Percentiles rank a stretch among this genome's conserved stretches.
Evolutionary conservation across 2,329 filamentous ascomycete species (phyloP).

Genomic region (Sarocladiaceae sp.): DNA sequence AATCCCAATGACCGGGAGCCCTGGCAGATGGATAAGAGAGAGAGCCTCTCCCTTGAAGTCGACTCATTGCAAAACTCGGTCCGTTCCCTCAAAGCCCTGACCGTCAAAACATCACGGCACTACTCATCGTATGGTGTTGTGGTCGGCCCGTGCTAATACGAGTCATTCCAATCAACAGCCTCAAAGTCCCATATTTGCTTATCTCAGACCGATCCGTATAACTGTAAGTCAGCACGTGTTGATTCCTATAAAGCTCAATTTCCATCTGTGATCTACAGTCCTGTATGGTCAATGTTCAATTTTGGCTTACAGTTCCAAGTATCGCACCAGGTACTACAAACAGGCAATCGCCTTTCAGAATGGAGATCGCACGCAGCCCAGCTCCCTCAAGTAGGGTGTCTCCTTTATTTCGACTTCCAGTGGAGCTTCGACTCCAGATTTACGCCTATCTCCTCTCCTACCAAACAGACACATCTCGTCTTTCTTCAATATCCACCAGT

Average conservation of each 20-base stretch:
- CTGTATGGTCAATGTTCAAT: too few relatives aligned
- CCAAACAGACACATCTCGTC: conserved; percentile 20
- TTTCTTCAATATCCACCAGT: conserved; percentile 10
- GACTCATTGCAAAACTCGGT: too few relatives aligned
- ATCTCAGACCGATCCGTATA: background rate
- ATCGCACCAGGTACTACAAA: too few relatives aligned
- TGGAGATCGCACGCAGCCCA: background rate
- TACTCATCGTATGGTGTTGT: conserved; percentile 4
- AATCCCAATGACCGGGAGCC: too few relatives aligned
- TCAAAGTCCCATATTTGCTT: background rate
- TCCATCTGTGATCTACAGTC: too few relatives aligned
- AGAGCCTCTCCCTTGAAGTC: too few relatives aligned
- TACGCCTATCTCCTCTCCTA: conserved; percentile 37
- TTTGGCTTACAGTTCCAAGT: too few relatives aligned
- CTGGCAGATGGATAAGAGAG: too few relatives aligned
- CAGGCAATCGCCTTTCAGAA: too few relatives aligned
- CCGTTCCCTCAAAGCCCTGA: background rate
- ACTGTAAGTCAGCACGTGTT: conserved; percentile 1
- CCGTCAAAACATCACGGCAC: background rate
- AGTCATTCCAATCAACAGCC: background rate
- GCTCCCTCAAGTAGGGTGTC: background rate
- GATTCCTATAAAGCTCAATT: too few relatives aligned
- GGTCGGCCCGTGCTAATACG: background rate
- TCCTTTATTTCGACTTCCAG: conserved; percentile 34
- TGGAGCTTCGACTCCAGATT: conserved; percentile 43